Evolutionary conservation across 345 rosid genomes (phyloP), one percentile per base, ranked within the genome.

Genomic region (Populus simonii): DNA sequence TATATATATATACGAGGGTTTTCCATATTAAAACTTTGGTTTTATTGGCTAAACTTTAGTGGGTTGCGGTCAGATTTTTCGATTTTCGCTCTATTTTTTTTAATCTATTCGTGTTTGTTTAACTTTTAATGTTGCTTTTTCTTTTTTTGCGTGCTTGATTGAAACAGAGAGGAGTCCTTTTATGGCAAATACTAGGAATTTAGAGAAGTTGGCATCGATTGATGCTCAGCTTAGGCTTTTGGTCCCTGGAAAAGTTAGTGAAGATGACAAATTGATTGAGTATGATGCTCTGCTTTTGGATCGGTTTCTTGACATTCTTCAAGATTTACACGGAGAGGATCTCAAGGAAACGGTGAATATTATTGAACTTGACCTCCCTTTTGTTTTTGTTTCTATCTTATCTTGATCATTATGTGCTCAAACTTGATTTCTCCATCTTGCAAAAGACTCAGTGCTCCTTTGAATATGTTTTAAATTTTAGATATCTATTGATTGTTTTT

Each of bases 261-360:
- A 93, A 84, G 99, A 96, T 85, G 99, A 96, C 74, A 96, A 96
- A 83, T 79, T 96, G 84, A 83, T 96, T 66, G 99, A 96, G 84
- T 96, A 96, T 76, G 99, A 96, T 78, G 99, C 98, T 82, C 75
- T 96, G 78, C 92, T 96, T 82, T 84, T 93, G 82, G 99, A 93
- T 88, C 93, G 98, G 25, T 96, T 96, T 79, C 98, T 96, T 47
- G 99, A 93, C 83, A 96, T 96, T 75, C 92, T 96, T 72, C 97
- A 91, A 80, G 97, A 93, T 83, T 85, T 93, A 82, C 98, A 96
- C 66, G 99, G 99, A 13, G 98, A 93, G 62, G 97, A 91, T 89
- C 96, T 96, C 79, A 93, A 81, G 81, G 99, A 96, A 83, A 93
- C 96, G 85, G 99, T 96, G 55, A 31, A 27, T 8, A 5, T 74